These are phyloP conservation scores for Gaillardinia entomophila DNA, from an alignment of 805 yeast species.

Conservation along the genomic window DNA sequence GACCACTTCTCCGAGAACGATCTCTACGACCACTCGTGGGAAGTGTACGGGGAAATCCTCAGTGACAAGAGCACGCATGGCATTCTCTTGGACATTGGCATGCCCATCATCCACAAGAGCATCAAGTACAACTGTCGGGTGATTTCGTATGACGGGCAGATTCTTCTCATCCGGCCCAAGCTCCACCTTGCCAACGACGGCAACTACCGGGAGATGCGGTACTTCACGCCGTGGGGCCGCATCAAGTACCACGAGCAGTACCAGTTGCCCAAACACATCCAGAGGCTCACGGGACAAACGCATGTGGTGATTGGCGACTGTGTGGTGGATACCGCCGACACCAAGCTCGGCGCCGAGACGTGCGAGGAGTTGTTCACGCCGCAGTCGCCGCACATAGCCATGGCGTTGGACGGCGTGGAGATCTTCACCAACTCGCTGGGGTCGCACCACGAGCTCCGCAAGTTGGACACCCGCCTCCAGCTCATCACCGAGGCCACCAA, in stretches of 20 bases:
- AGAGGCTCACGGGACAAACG: slow-evolving; percentile 58
- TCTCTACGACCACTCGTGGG: slow-evolving; percentile 88
- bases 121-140: slow-evolving; percentile 90
- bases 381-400: slow-evolving; percentile 84
- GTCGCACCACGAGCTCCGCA: slow-evolving; percentile 94
- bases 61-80: slow-evolving; percentile 63
- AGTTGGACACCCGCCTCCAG: slow-evolving; percentile 76
- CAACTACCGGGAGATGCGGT: slow-evolving; percentile 95
- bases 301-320: slow-evolving; percentile 87
- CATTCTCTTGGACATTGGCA: slow-evolving; percentile 83
- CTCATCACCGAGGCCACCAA: slow-evolving; percentile 88
- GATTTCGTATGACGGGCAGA: slow-evolving; percentile 70
- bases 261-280: slow-evolving; percentile 66
- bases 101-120: slow-evolving; percentile 86
- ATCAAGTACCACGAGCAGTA: slow-evolving; percentile 70
- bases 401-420: slow-evolving; percentile 96
- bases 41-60: slow-evolving; percentile 78
- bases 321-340: slow-evolving; percentile 74
- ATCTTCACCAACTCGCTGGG: slow-evolving; percentile 94
- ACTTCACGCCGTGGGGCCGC: slow-evolving; percentile 90
- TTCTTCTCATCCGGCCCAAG: slow-evolving; percentile 87
- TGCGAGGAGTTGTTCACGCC: slow-evolving; percentile 98
- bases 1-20: slow-evolving; percentile 94
- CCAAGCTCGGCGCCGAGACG: slow-evolving; percentile 94
- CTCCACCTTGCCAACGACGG: slow-evolving; percentile 95